Evolutionary conservation across 1,284 basidiomycete species (phyloP).

Genomic region (Naganishia albida): DNA sequence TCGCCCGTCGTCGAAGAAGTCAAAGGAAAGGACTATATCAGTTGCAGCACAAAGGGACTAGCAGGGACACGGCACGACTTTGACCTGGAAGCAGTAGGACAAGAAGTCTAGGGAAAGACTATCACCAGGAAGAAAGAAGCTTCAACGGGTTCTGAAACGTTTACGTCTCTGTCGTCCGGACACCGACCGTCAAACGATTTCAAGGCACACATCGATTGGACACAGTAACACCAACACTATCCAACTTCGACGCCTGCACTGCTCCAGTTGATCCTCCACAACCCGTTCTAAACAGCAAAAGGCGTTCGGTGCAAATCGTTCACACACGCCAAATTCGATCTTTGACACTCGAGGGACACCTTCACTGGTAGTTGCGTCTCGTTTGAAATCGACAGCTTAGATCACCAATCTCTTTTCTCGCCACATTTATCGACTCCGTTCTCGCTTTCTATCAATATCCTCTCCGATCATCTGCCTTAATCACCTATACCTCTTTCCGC

Average conservation of each 20-base stretch:
- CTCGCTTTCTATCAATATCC: slow-evolving; percentile 9
- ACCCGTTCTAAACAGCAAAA: slow-evolving; percentile 30
- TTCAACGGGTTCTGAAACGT: slow-evolving; percentile 26
- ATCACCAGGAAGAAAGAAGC: slow-evolving; percentile 19
- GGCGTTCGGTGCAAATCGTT: slow-evolving; percentile 29
- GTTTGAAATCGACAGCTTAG: slow-evolving; percentile 28
- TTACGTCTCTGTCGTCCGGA: slow-evolving; percentile 27
- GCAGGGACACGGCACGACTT: slow-evolving; percentile 13
- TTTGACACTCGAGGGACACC: slow-evolving; percentile 28
- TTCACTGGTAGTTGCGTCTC: slow-evolving; percentile 29
- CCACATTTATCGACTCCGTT: slow-evolving; percentile 19
- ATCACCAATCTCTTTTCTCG: slow-evolving; percentile 11
- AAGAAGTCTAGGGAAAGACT: slow-evolving; percentile 13
- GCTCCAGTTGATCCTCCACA: slow-evolving; percentile 23
- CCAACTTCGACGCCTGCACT: slow-evolving; percentile 30
- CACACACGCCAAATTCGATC: slow-evolving; percentile 20
- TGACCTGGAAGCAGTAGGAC: slow-evolving; percentile 21
- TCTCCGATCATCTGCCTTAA: not conserved
- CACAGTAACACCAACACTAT: slow-evolving; percentile 3
- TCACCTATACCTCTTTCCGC: not conserved
- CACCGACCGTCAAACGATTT: slow-evolving; percentile 24
- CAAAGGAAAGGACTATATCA: slow-evolving; percentile 25
- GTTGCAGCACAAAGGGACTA: slow-evolving; percentile 17
- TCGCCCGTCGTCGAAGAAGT: slow-evolving; percentile 28
- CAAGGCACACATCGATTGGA: slow-evolving; percentile 29